Evolutionary conservation across 352 stramenopile species (phyloP).

Genomic region (Phytopythium chamaehyphon): DNA sequence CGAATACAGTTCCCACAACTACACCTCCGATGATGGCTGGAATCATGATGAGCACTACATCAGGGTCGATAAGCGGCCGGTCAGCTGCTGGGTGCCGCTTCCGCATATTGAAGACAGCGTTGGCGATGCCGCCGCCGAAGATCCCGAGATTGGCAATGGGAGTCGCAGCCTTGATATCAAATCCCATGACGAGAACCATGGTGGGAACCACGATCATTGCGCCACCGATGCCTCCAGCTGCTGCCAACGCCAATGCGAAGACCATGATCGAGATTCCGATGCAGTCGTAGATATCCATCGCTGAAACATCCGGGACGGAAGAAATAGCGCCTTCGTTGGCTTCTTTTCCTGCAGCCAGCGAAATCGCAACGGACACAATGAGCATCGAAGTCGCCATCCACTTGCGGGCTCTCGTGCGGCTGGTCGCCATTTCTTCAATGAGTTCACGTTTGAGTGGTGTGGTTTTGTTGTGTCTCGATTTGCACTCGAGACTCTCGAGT

Average conservation of each 20-base stretch:
- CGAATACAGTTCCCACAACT: conserved; percentile 41
- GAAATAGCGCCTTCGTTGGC: too few relatives aligned
- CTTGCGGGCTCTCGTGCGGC: too few relatives aligned
- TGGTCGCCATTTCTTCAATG: too few relatives aligned
- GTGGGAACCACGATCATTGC: conserved; percentile 39
- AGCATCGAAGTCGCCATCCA: too few relatives aligned
- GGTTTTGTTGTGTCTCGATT: too few relatives aligned
- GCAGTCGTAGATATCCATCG: too few relatives aligned
- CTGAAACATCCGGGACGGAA: too few relatives aligned
- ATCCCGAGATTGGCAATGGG: conserved; percentile 49
- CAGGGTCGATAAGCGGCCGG: conserved; percentile 46
- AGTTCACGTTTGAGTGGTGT: too few relatives aligned
- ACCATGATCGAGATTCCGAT: conserved; percentile 39
- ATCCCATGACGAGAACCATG: conserved; percentile 47
- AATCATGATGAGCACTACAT: conserved; percentile 50
- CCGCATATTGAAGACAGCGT: conserved; percentile 49
- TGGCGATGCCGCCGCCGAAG: conserved; percentile 44
- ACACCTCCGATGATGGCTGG: conserved; percentile 53
- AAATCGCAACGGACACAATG: too few relatives aligned
- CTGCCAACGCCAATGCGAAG: conserved; percentile 35
- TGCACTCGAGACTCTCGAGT: too few relatives aligned
- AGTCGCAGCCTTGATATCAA: conserved; percentile 56
- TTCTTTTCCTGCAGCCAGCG: too few relatives aligned
- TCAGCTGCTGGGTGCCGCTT: conserved; percentile 46
- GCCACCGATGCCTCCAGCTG: conserved; percentile 44